Base-by-base conservation (phyloP, 2,329 filamentous ascomycete species). In the Alternaria sp. region DNA sequence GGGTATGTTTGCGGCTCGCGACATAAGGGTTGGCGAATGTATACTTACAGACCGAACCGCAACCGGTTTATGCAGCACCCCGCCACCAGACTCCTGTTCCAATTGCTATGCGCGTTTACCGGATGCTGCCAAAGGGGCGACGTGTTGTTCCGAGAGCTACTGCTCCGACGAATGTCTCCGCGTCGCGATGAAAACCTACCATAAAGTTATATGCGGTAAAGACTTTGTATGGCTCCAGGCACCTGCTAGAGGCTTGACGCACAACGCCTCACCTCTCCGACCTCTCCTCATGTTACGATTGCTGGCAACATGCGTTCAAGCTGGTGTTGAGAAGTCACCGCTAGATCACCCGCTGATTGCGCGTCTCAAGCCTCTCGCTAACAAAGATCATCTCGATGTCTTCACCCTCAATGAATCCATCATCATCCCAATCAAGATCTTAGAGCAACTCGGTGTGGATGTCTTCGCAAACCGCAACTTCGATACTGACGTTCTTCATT, bases 391-490 rank as follows among this genome's bases (percentile, higher is more conserved):
- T 47, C 67, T 74, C 8, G 72, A 76, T 43, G 71, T 73, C 36
- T 78, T 77, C 61, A 76, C 72, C 8, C 69, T 77, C 26, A 43
- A 25, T 15, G 73, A 76, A 50, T 70, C 75, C n/a, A 66, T 79
- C 40, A 51, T 62, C 4, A 65, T 56, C 4, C 76, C 76, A 0
- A 66, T 76, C n/a, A 61, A 49, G 1, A 76, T 77, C 26, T 73
- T 79, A 7, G 54, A 68, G 17, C 70, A 72, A 8, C 67, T 79
- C 30, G 70, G 66, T 21, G 59, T 79, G 56, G 69, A 79, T 28
- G 21, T 65, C 10, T 69, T 62, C 54, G 52, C n/a, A 12, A 50
- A 58, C 23, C 36, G 11, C 8, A 40, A 69, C 21, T 77, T 77
- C 50, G 73, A 76, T 44, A 75, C 74, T 4, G 74, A 72, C 66